Evolutionary conservation across 1,284 basidiomycete species (phyloP).

Genomic region (Malassezia nana): DNA sequence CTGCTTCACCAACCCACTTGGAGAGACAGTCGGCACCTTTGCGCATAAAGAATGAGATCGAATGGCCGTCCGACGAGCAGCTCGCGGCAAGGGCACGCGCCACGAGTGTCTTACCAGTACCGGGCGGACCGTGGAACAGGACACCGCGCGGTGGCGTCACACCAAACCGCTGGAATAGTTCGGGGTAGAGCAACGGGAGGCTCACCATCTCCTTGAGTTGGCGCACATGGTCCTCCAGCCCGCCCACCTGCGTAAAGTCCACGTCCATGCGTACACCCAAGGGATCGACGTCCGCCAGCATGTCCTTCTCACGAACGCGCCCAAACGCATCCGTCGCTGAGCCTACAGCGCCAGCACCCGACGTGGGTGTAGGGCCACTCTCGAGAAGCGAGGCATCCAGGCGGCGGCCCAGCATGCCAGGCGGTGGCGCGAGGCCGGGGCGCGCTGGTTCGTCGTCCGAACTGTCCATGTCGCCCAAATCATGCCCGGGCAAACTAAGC

Average conservation of each 20-base stretch:
- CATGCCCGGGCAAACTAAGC: conserved; percentile 15
- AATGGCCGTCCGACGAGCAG: conserved; percentile 75
- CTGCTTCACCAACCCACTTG: conserved; percentile 99
- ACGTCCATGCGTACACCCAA: conserved; percentile 86
- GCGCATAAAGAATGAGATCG: conserved; percentile 98
- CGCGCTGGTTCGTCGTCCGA: conserved; percentile 40
- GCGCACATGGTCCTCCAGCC: conserved; percentile 89
- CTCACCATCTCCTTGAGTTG: conserved; percentile 98
- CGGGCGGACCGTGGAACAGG: conserved; percentile 60
- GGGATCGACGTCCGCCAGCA: conserved; percentile 91
- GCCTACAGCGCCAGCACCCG: conserved; percentile 22
- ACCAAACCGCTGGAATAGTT: conserved; percentile 89
- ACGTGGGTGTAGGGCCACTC: conserved; percentile 18
- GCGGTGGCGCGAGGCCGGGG: conserved; percentile 3
- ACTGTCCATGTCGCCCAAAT: conserved; percentile 37
- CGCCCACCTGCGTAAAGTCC: conserved; percentile 94
- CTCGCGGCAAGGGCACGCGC: conserved; percentile 90
- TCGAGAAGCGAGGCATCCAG: conserved; percentile 24
- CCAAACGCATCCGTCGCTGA: conserved; percentile 25
- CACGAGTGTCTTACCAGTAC: conserved; percentile 47
- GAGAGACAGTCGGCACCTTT: conserved; percentile 96
- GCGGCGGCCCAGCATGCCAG: not conserved
- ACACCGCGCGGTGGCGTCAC: conserved; percentile 94
- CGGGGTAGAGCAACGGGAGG: conserved; percentile 87
- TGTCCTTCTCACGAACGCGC: conserved; percentile 48